Percentiles rank a stretch among this genome's conserved stretches.
Conservation (phyloP, 805 yeast species). For the Wickerhamiella occidentalis region DNA sequence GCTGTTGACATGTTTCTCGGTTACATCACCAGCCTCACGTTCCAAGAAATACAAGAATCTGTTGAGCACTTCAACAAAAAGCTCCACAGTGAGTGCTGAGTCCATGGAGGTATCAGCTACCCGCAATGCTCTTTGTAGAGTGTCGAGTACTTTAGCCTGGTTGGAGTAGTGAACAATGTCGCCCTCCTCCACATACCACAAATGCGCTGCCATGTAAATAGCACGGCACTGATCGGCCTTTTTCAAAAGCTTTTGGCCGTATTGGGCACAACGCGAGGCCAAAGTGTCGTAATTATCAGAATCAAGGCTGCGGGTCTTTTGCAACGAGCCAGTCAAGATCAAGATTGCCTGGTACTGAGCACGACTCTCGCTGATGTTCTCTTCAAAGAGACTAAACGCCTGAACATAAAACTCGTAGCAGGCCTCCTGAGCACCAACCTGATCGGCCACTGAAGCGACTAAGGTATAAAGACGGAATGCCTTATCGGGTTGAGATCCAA, state of each 20-base stretch:
- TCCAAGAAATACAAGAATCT: conserved; percentile 75
- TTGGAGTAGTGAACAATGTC: conserved; percentile 33
- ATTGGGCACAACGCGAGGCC: conserved; percentile 73
- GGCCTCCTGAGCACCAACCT: conserved; percentile 53
- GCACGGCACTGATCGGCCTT: conserved; percentile 94
- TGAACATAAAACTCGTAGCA: conserved; percentile 83
- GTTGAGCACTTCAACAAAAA: conserved; percentile 82
- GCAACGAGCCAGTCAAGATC: conserved; percentile 40
- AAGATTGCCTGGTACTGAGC: conserved; percentile 43
- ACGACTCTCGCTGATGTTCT: conserved; percentile 40
- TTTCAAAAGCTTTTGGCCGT: conserved; percentile 76
- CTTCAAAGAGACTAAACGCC: conserved; percentile 76
- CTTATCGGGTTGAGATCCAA: conserved; percentile 24
- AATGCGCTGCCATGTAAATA: conserved; percentile 73
- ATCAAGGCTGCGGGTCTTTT: conserved; percentile 39
- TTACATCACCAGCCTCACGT: conserved; percentile 60
- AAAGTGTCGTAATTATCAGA: conserved; percentile 67
- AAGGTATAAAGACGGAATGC: conserved; percentile 40
- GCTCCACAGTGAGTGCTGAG: conserved; percentile 53
- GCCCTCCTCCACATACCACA: conserved; percentile 74
- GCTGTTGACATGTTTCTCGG: conserved; percentile 69
- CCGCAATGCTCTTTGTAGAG: conserved; percentile 74
- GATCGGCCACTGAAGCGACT: conserved; percentile 71
- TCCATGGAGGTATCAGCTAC: conserved; percentile 95
- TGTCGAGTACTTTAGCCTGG: conserved; percentile 73